Conservation (phyloP, 306 rosid species). For the Prunus kanzakura region DNA sequence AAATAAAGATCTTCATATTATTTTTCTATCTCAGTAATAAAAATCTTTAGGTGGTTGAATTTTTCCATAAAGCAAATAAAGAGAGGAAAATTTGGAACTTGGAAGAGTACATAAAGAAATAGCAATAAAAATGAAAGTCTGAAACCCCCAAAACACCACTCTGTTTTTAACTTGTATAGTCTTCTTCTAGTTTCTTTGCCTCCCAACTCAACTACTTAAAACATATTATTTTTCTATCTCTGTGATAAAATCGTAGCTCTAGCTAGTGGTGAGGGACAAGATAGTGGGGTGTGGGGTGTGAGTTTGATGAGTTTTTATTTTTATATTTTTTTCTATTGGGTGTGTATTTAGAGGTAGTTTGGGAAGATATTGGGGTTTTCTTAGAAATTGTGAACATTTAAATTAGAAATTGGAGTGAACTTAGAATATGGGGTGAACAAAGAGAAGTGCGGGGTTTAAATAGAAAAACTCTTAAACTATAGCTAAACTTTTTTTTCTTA, state of each 20-base stretch:
- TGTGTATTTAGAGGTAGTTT: too few relatives aligned
- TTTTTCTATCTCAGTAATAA: too few relatives aligned
- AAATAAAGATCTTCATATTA: too few relatives aligned
- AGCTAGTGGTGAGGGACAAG: neutral
- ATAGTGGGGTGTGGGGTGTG: too few relatives aligned
- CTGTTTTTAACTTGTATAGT: neutral
- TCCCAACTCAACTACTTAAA: constrained; percentile 6
- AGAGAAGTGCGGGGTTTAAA: too few relatives aligned
- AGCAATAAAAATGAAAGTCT: neutral
- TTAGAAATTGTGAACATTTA: too few relatives aligned
- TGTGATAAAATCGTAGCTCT: neutral
- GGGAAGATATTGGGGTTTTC: too few relatives aligned
- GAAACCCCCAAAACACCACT: neutral
- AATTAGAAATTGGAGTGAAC: too few relatives aligned
- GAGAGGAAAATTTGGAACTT: neutral
- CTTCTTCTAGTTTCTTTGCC: constrained; percentile 10
- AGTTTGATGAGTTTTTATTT: neutral
- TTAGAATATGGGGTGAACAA: too few relatives aligned
- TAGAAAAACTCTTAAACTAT: too few relatives aligned
- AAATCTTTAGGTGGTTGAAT: constrained; percentile 48
- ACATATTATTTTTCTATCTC: constrained; percentile 2
- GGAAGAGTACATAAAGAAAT: constrained; percentile 10
- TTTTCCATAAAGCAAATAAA: constrained; percentile 30
- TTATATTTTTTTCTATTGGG: too few relatives aligned
- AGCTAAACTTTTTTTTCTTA: too few relatives aligned